Evolutionary conservation across 2,329 filamentous ascomycete genomes (phyloP).

Genomic region (Chaetomiaceae sp.): DNA sequence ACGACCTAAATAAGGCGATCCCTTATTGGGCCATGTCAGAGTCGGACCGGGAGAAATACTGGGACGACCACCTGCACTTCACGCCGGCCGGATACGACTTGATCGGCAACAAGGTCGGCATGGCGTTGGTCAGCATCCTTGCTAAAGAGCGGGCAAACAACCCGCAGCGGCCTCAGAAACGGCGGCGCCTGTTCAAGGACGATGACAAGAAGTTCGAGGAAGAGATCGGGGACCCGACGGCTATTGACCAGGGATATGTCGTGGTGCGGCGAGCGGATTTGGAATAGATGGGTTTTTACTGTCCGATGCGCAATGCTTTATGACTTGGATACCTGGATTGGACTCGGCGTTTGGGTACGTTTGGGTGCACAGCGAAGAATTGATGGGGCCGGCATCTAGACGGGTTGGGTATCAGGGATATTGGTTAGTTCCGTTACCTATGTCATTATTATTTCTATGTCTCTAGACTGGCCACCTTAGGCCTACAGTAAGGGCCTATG

Average conservation of each 20-base stretch:
- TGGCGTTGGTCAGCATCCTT: conserved; percentile 46
- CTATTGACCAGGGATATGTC: conserved; percentile 50
- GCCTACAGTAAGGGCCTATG: too few relatives aligned
- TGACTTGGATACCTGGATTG: background rate
- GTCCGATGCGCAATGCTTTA: too few relatives aligned
- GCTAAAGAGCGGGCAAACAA: conserved; percentile 18
- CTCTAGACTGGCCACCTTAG: background rate
- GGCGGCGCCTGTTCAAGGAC: conserved; percentile 31
- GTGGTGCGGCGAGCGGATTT: conserved; percentile 50
- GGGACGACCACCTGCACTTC: conserved; percentile 60
- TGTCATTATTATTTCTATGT: conserved; percentile 11
- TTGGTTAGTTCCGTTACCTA: background rate
- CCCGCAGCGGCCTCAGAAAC: conserved; percentile 22
- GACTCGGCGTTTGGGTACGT: background rate
- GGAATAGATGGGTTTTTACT: conserved; percentile 34
- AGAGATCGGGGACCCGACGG: conserved; percentile 44
- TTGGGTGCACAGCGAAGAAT: background rate
- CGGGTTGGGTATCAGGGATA: background rate
- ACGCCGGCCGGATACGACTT: conserved; percentile 56
- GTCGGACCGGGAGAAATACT: conserved; percentile 46
- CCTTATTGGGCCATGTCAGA: conserved; percentile 50
- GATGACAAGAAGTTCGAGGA: conserved; percentile 46
- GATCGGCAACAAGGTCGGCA: conserved; percentile 56
- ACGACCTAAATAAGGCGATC: conserved; percentile 52
- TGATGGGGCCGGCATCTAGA: background rate